phyloP scores from a whole-genome alignment of 2,329 filamentous ascomycete species.

The Cercospora brassicicola region DNA sequence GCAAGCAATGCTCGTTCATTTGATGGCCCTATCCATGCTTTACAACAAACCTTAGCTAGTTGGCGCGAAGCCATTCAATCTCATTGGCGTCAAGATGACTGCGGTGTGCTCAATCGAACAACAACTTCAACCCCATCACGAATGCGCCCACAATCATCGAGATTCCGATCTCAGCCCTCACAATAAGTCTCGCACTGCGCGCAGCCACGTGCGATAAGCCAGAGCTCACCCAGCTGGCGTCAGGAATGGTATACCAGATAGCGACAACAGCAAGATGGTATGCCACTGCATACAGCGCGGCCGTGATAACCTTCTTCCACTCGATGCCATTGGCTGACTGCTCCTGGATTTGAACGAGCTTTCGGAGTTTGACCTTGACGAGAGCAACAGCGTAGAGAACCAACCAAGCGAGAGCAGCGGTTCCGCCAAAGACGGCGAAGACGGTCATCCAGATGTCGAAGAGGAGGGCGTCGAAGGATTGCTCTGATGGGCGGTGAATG shows the following conservation, averaged over 20 bases:
- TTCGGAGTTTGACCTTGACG: background rate
- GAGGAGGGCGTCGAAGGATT: background rate
- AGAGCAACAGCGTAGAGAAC: background rate
- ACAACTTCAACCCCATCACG: background rate
- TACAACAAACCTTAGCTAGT: too few species aligned
- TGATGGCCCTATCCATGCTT: too few species aligned
- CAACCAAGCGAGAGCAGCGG: background rate
- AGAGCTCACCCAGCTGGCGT: conserved; percentile 1
- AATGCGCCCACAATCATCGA: background rate
- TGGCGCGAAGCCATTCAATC: too few species aligned
- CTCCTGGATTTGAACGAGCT: background rate
- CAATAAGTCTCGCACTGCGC: background rate
- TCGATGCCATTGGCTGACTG: background rate
- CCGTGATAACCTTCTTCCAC: background rate
- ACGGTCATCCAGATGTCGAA: conserved; percentile 5
- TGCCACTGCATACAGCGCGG: background rate
- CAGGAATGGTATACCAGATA: conserved; percentile 1
- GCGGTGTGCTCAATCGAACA: background rate
- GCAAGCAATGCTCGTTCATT: too few species aligned
- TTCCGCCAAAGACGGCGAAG: conserved; percentile 5
- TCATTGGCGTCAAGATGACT: too few species aligned
- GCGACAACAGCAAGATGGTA: background rate
- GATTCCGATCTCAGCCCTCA: background rate
- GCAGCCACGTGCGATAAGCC: background rate
- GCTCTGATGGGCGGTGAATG: background rate